Percentiles rank a stretch among this genome's conserved stretches.
phyloP scores from a whole-genome alignment of 2,329 filamentous ascomycete species.

The Fusarium sp. region DNA sequence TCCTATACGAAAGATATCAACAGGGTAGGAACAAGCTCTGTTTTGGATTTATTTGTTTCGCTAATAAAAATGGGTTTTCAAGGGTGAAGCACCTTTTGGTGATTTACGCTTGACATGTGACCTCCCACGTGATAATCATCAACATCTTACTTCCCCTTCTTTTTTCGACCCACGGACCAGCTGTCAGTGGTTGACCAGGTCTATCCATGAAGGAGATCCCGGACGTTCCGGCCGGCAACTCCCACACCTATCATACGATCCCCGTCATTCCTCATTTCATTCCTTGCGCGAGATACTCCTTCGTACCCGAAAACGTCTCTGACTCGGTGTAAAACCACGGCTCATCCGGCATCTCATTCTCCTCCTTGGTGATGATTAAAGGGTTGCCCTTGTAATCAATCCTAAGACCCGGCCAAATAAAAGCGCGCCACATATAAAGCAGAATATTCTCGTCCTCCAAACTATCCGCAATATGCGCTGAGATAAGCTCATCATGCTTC shows the following conservation, averaged over 20 bases:
- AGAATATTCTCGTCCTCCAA: slow-evolving; percentile 5
- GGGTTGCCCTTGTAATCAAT: slow-evolving; percentile 14
- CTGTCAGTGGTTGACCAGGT: neutral
- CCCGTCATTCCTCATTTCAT: neutral
- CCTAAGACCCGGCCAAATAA: slow-evolving; percentile 12
- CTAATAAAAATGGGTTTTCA: neutral
- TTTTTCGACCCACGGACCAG: neutral
- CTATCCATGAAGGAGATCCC: neutral
- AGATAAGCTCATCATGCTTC: slow-evolving; percentile 18
- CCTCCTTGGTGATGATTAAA: slow-evolving; percentile 11
- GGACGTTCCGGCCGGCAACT: neutral
- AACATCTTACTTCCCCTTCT: too few species aligned
- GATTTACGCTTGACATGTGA: neutral
- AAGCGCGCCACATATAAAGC: slow-evolving; percentile 14
- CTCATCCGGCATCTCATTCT: slow-evolving; percentile 21
- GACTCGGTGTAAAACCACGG: slow-evolving; percentile 10
- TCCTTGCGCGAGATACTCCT: slow-evolving; percentile 18
- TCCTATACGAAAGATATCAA: too few species aligned
- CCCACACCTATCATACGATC: too few species aligned
- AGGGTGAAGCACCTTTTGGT: neutral
- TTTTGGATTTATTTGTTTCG: neutral
- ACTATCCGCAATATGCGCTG: neutral
- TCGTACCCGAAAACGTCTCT: slow-evolving; percentile 11
- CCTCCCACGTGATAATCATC: neutral
- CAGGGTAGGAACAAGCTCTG: too few species aligned